Evolutionary conservation across 805 yeast species (phyloP).

Genomic region (Debaryomyces tyrocola): DNA sequence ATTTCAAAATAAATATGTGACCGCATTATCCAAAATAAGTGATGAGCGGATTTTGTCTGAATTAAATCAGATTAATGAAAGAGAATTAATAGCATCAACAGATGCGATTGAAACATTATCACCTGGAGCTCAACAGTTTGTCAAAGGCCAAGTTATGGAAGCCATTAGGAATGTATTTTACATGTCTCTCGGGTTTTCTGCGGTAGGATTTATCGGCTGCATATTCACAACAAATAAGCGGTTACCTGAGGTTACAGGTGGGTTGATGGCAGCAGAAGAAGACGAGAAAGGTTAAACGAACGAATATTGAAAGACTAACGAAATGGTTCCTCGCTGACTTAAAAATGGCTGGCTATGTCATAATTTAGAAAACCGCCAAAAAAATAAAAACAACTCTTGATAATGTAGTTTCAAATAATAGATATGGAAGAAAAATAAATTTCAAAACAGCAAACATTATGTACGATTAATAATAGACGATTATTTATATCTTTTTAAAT

Average conservation of each 20-base stretch:
- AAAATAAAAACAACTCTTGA: too few species aligned
- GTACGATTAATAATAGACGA: too few species aligned
- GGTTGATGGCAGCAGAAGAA: not conserved
- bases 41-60: conserved; percentile 16
- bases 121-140: conserved; percentile 21
- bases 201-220: conserved; percentile 12
- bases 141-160: conserved; percentile 29
- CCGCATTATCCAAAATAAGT: conserved; percentile 3
- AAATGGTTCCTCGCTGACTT: too few species aligned
- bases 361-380: too few species aligned
- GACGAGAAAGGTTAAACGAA: not conserved
- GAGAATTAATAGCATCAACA: conserved; percentile 13
- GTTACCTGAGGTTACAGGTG: conserved; percentile 4
- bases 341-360: too few species aligned
- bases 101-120: conserved; percentile 14
- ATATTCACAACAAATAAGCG: conserved; percentile 8
- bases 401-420: too few species aligned
- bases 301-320: too few species aligned
- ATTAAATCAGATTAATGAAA: conserved; percentile 14
- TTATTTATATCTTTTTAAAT: too few species aligned
- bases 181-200: conserved; percentile 38
- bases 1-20: conserved; percentile 12
- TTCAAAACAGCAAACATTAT: too few species aligned
- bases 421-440: too few species aligned
- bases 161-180: conserved; percentile 42